Percentiles rank a stretch among this genome's conserved stretches.
Conservation (phyloP, 1,284 basidiomycete species). For the Leccinum griseonigrum region DNA sequence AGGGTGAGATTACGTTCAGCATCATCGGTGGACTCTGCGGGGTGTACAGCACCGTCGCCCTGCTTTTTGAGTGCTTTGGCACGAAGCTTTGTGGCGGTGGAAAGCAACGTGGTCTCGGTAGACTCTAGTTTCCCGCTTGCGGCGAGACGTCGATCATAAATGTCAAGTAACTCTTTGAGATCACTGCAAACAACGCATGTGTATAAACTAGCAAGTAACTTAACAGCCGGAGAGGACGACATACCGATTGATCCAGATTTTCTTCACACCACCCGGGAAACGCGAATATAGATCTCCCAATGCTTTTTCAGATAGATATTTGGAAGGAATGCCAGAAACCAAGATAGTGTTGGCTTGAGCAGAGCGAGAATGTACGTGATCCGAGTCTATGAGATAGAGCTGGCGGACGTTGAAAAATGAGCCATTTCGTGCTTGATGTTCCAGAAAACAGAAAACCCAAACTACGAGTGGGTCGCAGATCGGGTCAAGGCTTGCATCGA, state of each 20-base stretch:
- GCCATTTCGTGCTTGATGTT: slow-evolving; percentile 80
- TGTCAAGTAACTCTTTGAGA: slow-evolving; percentile 79
- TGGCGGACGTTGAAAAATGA: slow-evolving; percentile 84
- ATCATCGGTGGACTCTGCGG: slow-evolving; percentile 21
- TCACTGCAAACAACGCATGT: slow-evolving; percentile 40
- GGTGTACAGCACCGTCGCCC: slow-evolving; percentile 16
- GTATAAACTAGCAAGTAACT: neutral
- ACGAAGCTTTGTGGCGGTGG: slow-evolving; percentile 68
- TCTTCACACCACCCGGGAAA: slow-evolving; percentile 82
- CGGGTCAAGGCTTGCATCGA: neutral
- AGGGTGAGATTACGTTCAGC: slow-evolving; percentile 47
- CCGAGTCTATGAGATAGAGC: slow-evolving; percentile 65
- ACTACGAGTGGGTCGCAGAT: slow-evolving; percentile 38
- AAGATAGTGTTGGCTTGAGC: slow-evolving; percentile 88
- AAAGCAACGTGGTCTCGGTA: slow-evolving; percentile 77
- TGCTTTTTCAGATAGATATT: slow-evolving; percentile 66
- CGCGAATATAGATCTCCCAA: slow-evolving; percentile 68
- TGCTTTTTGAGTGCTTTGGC: slow-evolving; percentile 47
- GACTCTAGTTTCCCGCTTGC: slow-evolving; percentile 81
- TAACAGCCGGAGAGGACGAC: slow-evolving; percentile 5
- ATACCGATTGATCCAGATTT: slow-evolving; percentile 86
- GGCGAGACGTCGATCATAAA: slow-evolving; percentile 76
- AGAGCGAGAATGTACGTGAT: slow-evolving; percentile 65
- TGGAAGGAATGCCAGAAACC: slow-evolving; percentile 84
- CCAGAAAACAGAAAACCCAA: slow-evolving; percentile 68